Evolutionary conservation across 768 basidiomycete species (phyloP).

Genomic region (Phlebiopsis gigantea): DNA sequence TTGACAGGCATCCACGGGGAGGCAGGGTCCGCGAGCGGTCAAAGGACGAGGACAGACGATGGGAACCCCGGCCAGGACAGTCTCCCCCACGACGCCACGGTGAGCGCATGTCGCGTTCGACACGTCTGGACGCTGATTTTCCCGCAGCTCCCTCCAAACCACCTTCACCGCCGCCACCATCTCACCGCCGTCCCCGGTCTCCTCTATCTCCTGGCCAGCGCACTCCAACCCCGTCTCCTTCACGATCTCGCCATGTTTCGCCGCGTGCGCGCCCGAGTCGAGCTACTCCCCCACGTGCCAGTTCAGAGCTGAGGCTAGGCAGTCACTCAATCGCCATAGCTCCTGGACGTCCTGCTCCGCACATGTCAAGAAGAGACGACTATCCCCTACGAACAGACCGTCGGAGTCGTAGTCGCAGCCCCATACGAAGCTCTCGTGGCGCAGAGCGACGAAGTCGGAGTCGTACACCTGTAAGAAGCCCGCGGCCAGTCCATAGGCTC

Average conservation of each 20-base stretch:
- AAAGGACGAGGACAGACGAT: neutral
- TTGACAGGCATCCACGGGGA: constrained; percentile 2
- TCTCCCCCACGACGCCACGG: neutral
- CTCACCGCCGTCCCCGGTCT: neutral
- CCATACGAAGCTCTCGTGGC: neutral
- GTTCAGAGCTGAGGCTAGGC: constrained; percentile 6
- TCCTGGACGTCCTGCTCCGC: neutral
- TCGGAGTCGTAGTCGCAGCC: constrained; percentile 15
- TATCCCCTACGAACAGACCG: neutral
- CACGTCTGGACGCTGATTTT: neutral
- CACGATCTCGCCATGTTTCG: constrained; percentile 12
- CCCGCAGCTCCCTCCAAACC: neutral
- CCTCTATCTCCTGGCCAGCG: constrained; percentile 10
- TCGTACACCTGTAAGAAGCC: neutral
- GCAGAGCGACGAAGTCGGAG: neutral
- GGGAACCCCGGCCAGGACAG: neutral
- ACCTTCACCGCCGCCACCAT: constrained; percentile 4
- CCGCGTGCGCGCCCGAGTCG: neutral
- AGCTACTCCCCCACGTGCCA: constrained; percentile 3
- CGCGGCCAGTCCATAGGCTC: neutral
- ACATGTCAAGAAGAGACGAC: neutral
- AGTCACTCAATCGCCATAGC: constrained; percentile 10
- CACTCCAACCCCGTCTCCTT: neutral
- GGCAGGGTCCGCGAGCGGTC: neutral
- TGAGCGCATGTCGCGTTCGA: neutral